Evolutionary conservation across 116 monocot species (phyloP).

Genomic region (Dioscorea cayenensis): DNA sequence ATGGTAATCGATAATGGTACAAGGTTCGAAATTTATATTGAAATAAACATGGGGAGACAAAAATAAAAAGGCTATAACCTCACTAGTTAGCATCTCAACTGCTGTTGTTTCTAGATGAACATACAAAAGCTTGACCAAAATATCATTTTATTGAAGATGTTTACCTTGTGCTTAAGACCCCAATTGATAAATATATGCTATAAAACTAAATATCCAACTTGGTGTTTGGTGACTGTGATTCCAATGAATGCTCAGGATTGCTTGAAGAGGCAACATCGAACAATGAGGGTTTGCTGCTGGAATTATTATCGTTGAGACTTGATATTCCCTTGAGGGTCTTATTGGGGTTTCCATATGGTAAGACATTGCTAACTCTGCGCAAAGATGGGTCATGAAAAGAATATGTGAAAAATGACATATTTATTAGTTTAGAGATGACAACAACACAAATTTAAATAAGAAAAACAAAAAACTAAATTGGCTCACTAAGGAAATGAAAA

Average conservation of each 20-base stretch:
- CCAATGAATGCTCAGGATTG: slow-evolving; percentile 1
- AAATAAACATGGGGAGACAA: no score
- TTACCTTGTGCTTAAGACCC: no score
- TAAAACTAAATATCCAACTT: slow-evolving; percentile 14
- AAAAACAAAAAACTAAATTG: no score
- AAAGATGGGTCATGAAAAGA: not conserved
- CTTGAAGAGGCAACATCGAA: slow-evolving; percentile 5
- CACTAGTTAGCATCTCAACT: no score
- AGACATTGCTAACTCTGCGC: slow-evolving; percentile 10
- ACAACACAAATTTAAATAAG: not conserved
- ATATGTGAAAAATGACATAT: not conserved
- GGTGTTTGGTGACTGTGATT: slow-evolving; percentile 6
- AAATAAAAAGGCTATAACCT: no score
- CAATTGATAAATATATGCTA: no score
- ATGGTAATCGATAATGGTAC: no score
- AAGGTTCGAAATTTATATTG: no score
- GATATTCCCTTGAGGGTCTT: not conserved
- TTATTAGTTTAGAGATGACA: not conserved
- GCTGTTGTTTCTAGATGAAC: no score
- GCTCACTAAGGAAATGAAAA: no score
- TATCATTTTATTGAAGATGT: no score
- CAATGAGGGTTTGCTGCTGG: not conserved
- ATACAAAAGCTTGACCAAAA: no score
- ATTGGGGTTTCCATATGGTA: slow-evolving; percentile 13
- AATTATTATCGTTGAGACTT: not conserved